Evolutionary conservation across 1,284 basidiomycete species (phyloP).

Genomic region (Sporisorium scitamineum): DNA sequence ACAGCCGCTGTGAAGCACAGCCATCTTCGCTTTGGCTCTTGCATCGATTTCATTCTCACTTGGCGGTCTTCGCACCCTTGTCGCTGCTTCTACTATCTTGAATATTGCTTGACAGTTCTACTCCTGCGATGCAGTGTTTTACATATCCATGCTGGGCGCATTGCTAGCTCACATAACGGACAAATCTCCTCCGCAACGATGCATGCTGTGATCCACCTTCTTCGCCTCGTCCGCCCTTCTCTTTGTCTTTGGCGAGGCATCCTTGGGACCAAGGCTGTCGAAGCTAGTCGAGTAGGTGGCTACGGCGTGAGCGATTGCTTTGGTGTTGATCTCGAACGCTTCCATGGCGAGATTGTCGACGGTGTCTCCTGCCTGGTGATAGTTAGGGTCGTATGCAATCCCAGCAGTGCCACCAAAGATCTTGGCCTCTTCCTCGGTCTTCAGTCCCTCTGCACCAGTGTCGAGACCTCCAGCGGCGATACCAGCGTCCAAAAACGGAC

Average conservation of each 20-base stretch:
- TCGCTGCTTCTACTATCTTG: not conserved
- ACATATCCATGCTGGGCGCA: not conserved
- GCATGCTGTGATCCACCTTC: conserved; percentile 31
- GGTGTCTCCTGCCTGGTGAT: conserved; percentile 38
- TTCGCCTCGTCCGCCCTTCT: not conserved
- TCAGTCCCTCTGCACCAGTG: conserved; percentile 41
- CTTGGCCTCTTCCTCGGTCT: conserved; percentile 41
- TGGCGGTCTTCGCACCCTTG: too few relatives aligned
- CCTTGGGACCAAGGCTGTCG: conserved; percentile 25
- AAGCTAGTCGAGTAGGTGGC: conserved; percentile 34
- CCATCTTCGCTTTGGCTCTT: too few relatives aligned
- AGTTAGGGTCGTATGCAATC: conserved; percentile 37
- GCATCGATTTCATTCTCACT: too few relatives aligned
- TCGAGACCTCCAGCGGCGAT: conserved; percentile 44
- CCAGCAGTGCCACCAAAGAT: conserved; percentile 39
- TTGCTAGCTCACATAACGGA: conserved; percentile 17
- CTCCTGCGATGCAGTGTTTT: not conserved
- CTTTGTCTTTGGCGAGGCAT: conserved; percentile 2
- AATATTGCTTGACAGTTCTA: not conserved
- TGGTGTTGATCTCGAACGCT: conserved; percentile 40
- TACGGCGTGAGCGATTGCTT: conserved; percentile 44
- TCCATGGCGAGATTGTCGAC: conserved; percentile 38
- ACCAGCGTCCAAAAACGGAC: conserved; percentile 43
- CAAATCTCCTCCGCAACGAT: conserved; percentile 38
- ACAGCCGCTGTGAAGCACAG: too few relatives aligned